Base-by-base conservation (phyloP, 1,139 yeast species). In the Wickerhamiella infanticola region DNA sequence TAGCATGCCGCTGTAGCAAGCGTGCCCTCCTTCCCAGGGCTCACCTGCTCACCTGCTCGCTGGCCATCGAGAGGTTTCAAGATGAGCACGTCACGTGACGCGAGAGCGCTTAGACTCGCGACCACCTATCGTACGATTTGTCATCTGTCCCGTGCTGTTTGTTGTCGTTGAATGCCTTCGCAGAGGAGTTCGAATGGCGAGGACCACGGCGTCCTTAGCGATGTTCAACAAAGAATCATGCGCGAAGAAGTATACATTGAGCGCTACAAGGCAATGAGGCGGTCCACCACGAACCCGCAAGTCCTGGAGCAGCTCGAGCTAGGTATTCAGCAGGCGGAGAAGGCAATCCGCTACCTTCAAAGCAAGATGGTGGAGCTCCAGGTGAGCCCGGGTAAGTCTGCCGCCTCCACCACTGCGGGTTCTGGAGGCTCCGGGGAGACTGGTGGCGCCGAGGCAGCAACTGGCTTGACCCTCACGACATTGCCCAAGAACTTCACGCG, bases 241-340 rank as follows among this genome's bases (percentile, higher is more conserved):
- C 74, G 95, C 48, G 97, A 90, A 64, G 72, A 73, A 58, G 86
- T 83, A 59, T 79, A 88, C 63, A 85, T 88, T 45, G 81, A 78
- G 53, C 97, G 96, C 46, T 90, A 94, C 50, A 79, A 81, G 50
- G 73, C 81, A 50, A 69, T 90, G 65, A 80, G 84, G 61, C 78
- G 77, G 60, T 79, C 77, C 53, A 84, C 97, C 24, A 64, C 70
- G 52, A 90, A 90, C 63, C 70, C 80, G 24, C 77, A 75, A 53
- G 95, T 88, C 43, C 86, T 88, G 55, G 94, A 85, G 59, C 77
- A 82, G 60, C 88, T 97, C 68, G 88, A 85, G 63, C 79, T 88
- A 36, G 85, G 81, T 57, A 86, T 90, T 55, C 71, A 93, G 51
- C 97, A 90, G 57, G 88, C 96, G 2, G 88, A 85, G 58, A 79